phyloP scores from a whole-genome alignment of 2,329 filamentous ascomycete genomes.

The Aspergillus sp. region DNA sequence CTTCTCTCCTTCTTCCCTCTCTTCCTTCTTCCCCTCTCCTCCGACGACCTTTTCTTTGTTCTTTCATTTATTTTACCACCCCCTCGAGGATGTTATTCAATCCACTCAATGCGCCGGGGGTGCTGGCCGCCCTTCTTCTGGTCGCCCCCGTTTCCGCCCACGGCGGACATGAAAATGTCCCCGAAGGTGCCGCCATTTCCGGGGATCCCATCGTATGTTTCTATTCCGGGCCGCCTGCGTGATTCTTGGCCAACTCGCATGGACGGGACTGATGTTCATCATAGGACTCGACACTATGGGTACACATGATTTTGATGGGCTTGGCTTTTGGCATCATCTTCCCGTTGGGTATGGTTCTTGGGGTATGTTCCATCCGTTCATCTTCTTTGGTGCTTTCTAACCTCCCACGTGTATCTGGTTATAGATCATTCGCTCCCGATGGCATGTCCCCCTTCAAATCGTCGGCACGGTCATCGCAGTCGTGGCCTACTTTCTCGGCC shows the following conservation, averaged over 20 bases:
- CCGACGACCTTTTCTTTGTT: not conserved
- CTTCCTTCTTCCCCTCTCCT: slow-evolving; percentile 2
- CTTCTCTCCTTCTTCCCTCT: slow-evolving; percentile 1
- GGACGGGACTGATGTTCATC: slow-evolving; percentile 6
- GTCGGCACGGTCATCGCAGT: slow-evolving; percentile 73
- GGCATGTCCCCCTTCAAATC: slow-evolving; percentile 89
- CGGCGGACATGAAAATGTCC: slow-evolving; percentile 59
- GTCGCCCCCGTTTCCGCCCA: slow-evolving; percentile 43
- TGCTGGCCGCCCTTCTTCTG: slow-evolving; percentile 28
- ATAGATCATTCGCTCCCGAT: slow-evolving; percentile 83
- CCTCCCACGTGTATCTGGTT: not conserved
- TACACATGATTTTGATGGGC: slow-evolving; percentile 86
- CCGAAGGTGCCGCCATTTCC: slow-evolving; percentile 69
- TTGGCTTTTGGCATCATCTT: slow-evolving; percentile 89
- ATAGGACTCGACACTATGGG: slow-evolving; percentile 81
- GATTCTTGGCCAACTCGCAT: not conserved
- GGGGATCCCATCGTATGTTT: slow-evolving; percentile 68
- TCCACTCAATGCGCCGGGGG: slow-evolving; percentile 16
- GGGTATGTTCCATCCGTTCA: slow-evolving; percentile 56
- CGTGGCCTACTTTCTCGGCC: slow-evolving; percentile 85
- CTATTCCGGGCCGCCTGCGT: not conserved
- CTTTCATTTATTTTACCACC: not conserved
- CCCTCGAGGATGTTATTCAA: slow-evolving; percentile 16
- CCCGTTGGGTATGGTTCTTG: slow-evolving; percentile 91
- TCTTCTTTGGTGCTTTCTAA: slow-evolving; percentile 1